Conservation (phyloP, 202 grass and related monocot species). For the Dendrocalamus latiflorus region DNA sequence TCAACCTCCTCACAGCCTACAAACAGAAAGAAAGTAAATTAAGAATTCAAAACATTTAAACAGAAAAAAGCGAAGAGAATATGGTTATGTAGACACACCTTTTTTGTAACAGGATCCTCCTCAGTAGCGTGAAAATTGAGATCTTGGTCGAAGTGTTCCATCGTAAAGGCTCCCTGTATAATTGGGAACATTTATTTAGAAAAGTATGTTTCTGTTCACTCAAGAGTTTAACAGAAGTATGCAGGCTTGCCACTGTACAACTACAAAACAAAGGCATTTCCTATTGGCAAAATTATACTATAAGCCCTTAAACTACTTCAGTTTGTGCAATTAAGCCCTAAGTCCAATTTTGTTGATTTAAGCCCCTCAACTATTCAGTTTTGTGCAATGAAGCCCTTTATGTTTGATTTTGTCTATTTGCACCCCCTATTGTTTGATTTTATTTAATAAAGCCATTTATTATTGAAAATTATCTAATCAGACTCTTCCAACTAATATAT, state of each 20-base stretch:
- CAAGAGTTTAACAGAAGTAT: neutral
- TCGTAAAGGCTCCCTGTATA: slow-evolving; percentile 71
- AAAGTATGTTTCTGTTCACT: neutral
- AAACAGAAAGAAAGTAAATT: slow-evolving; percentile 23
- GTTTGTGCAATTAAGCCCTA: neutral
- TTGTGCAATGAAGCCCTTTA: neutral
- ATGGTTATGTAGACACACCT: slow-evolving; percentile 40
- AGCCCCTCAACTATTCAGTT: neutral
- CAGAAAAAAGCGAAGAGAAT: neutral
- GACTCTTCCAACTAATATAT: neutral
- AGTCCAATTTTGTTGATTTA: neutral
- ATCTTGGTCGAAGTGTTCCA: slow-evolving; percentile 94
- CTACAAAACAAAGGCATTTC: neutral
- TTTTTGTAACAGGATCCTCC: slow-evolving; percentile 97
- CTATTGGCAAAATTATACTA: neutral
- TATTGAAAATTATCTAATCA: neutral
- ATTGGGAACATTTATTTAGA: slow-evolving; percentile 17
- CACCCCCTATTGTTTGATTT: neutral
- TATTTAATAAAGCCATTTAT: neutral
- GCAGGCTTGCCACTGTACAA: neutral
- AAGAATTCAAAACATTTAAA: slow-evolving; percentile 14
- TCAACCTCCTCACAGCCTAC: slow-evolving; percentile 77
- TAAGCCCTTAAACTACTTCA: neutral
- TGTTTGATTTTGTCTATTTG: neutral
- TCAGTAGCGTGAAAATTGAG: slow-evolving; percentile 89